A percentile compares a stretch with the other conserved stretches of the same genome.
phyloP scores from a whole-genome alignment of 2,329 filamentous ascomycete genomes.

The Trichoderma sp. region DNA sequence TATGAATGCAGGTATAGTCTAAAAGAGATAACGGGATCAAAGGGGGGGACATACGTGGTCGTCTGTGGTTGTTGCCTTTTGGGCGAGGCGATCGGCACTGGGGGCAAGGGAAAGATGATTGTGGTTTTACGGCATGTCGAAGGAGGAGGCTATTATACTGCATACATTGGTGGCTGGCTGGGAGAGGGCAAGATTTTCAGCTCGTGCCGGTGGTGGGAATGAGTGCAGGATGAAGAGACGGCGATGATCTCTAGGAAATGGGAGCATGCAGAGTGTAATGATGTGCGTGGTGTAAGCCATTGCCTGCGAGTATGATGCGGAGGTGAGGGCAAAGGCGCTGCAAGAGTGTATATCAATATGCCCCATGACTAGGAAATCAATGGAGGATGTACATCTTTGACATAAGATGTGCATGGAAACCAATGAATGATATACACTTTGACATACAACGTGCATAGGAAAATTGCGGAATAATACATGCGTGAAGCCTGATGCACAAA shows the following conservation, averaged over 20 bases:
- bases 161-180: neutral
- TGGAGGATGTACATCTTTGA: too few species aligned
- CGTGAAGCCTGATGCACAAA: neutral
- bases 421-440: too few species aligned
- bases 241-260: neutral
- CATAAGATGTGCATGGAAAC: too few species aligned
- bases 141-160: neutral
- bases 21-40: neutral
- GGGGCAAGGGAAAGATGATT: neutral
- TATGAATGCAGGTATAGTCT: neutral
- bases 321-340: neutral
- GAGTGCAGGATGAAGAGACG: neutral
- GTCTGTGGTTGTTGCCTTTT: neutral
- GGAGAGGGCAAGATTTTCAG: neutral
- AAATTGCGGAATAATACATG: neutral
- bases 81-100: neutral
- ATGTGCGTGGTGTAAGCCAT: neutral
- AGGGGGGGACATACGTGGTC: neutral
- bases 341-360: neutral
- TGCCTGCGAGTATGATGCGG: neutral
- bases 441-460: too few species aligned
- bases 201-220: neutral
- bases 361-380: too few species aligned
- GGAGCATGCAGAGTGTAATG: neutral
- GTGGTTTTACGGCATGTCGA: neutral